These are phyloP conservation scores for Sclerospora graminicola DNA, from an alignment of 352 stramenopile species.

Conservation along the genomic window DNA sequence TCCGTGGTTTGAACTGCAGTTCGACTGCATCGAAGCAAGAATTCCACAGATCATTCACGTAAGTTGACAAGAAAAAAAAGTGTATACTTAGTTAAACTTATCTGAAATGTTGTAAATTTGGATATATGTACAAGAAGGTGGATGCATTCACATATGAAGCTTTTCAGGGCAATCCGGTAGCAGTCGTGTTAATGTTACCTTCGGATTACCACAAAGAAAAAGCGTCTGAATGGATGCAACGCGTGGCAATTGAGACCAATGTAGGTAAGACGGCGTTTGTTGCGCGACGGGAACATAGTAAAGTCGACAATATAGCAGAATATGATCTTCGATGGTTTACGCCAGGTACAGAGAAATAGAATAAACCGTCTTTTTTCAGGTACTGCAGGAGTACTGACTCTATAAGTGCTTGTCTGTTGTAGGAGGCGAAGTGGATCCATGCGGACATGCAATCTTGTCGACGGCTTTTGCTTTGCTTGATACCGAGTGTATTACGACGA, in stretches of 20 bases:
- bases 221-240: too few species aligned
- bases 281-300: conserved; percentile 15
- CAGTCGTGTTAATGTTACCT: conserved; percentile 66
- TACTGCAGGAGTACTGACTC: background rate
- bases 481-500: conserved; percentile 22
- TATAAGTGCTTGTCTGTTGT: background rate
- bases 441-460: conserved; percentile 87
- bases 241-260: conserved; percentile 90
- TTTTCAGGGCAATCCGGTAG: conserved; percentile 88
- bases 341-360: conserved; percentile 31
- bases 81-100: background rate
- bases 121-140: background rate
- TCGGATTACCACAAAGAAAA: conserved; percentile 19
- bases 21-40: conserved; percentile 34
- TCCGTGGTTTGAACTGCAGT: conserved; percentile 69
- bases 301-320: conserved; percentile 6
- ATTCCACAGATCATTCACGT: conserved; percentile 34
- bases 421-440: conserved; percentile 78
- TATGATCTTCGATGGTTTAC: conserved; percentile 62
- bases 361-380: too few species aligned
- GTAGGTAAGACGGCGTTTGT: conserved; percentile 89
- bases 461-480: conserved; percentile 73
- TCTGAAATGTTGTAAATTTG: background rate
- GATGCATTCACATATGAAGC: conserved; percentile 48
- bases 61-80: too few species aligned